Base-by-base conservation (phyloP, 352 stramenopile species). In the Elongisporangium prolatum region DNA sequence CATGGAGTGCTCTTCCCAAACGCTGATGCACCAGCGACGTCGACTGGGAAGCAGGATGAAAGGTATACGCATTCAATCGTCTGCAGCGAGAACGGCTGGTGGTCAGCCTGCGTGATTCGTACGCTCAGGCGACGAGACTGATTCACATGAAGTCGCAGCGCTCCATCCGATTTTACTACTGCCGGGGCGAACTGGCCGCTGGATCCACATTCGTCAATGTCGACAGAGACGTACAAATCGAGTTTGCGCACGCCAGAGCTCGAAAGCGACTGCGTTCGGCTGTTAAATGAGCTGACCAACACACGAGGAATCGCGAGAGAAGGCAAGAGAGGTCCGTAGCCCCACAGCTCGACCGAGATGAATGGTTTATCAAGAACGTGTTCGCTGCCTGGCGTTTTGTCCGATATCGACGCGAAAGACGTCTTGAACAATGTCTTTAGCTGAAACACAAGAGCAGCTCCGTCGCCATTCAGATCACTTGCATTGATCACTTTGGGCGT, bases 181-280 rank as follows among this genome's bases (percentile, higher is more conserved):
- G 92, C 84, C 0, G 84, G 64, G 6, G 70, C 69, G 58, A 88
- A 94, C 17, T 89, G 59, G 1, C 82, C 84, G 56, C 90, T 83
- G 4, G 59, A 60, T 18, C 84, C 78, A 17, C 80, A 73, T 51
- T 94, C 82, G 56, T 91, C 80, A 8, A 91, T 67, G 61, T 94
- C 84, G 0, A 90, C 72, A 1, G 82, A 94, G 11, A 87, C 69
- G 53, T 89, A 94, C 18, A 91, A 56, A 24, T 80, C 75, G 28
- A 83, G 34, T n/a, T 63, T 72, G 22, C 59, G 62, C n/a, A 37
- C 79, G 73, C 75, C 79, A 87, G 17, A 85, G 50, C 50, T 87
- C 73, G 38, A 87, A 63, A 3, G 73, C 59, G 6, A 89, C 38
- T 37, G 72, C 84, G 49, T 84, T 64, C 9, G 84, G 38, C 16